Conservation (phyloP, 371 early-diverging fungal species). For the Rhizopus stolonifer region DNA sequence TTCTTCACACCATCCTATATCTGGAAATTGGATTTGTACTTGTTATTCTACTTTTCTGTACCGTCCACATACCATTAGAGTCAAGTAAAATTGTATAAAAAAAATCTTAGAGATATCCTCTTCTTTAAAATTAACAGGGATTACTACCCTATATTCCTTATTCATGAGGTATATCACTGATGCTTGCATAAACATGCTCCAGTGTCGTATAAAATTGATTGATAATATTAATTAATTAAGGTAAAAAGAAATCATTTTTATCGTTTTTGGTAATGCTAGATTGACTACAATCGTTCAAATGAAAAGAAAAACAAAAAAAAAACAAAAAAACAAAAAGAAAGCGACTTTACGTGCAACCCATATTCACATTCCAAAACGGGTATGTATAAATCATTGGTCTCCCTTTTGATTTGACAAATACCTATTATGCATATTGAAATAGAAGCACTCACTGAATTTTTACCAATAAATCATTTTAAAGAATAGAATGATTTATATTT, state of each 20-base stretch:
- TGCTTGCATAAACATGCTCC: slow-evolving; percentile 9
- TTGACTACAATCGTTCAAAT: no score
- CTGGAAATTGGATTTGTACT: slow-evolving; percentile 12
- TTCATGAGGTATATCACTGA: slow-evolving; percentile 14
- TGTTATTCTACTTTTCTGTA: slow-evolving; percentile 5
- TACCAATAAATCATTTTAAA: no score
- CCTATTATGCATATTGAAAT: no score
- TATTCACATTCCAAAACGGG: no score
- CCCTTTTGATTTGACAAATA: no score
- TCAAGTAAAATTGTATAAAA: slow-evolving; percentile 17
- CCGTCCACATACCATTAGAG: slow-evolving; percentile 14
- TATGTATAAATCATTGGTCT: no score
- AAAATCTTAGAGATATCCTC: slow-evolving; percentile 9
- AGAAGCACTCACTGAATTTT: no score
- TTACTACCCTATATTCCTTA: slow-evolving; percentile 11
- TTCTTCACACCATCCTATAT: slow-evolving; percentile 16
- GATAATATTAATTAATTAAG: slow-evolving; percentile 12
- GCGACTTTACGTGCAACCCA: no score
- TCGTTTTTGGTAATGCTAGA: no score
- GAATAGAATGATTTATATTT: no score
- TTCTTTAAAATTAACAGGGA: slow-evolving; percentile 14
- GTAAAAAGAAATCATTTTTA: slow-evolving; percentile 9
- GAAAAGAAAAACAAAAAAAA: no score
- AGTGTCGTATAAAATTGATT: slow-evolving; percentile 1
- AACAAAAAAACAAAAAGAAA: no score